Evolutionary conservation across 176 grass and related monocot genomes (phyloP), one percentile per base, ranked within the genome.

Genomic region (Raddia distichophylla): DNA sequence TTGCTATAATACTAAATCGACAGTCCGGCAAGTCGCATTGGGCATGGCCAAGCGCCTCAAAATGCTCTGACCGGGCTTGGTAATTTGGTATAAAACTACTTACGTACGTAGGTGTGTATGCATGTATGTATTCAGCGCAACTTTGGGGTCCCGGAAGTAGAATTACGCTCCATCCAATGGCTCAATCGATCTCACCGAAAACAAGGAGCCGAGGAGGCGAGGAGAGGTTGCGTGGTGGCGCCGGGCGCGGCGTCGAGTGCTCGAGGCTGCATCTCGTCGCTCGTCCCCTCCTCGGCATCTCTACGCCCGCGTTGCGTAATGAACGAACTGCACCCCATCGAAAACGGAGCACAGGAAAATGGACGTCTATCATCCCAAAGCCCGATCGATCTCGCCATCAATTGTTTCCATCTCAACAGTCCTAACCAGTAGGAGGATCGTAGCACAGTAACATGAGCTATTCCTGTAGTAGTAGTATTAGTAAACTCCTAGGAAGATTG

Each of bases 301-400:
- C 64, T 10, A n/a, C 2, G 9, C 37, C 35, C 17, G 62, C 8
- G 8, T 53, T 32, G 37, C 37, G 37, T 40, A 40, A 27, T 27
- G 27, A 40, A 40, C 37, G 37, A 40, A 40, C 37, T 14, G 9
- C 55, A 11, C 14, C 20, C 48, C 45, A 19, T 72, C 27, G 9
- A 11, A 53, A 72, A 2, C 34, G 18, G 33, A 19, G 50, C 49
- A 8, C 6, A 37, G 12, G 48, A 22, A 52, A 49, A 52, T 34
- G 46, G 60, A 10, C 7, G 56, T 57, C 4, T 50, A 48, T 8
- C 32, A 53, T 27, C 32, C 80, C 80, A n/a, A 83, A 71, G 60
- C 7, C 8, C 37, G 48, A 74, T 83, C 70, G 48, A 83, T 83
- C 70, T 74, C 47, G n/a, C 59, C 5, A 54, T 12, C 3, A 17